Evolutionary conservation across 2,329 filamentous ascomycete genomes (phyloP), one percentile per base, ranked within the genome.

Genomic region (Fusarium anguioides): DNA sequence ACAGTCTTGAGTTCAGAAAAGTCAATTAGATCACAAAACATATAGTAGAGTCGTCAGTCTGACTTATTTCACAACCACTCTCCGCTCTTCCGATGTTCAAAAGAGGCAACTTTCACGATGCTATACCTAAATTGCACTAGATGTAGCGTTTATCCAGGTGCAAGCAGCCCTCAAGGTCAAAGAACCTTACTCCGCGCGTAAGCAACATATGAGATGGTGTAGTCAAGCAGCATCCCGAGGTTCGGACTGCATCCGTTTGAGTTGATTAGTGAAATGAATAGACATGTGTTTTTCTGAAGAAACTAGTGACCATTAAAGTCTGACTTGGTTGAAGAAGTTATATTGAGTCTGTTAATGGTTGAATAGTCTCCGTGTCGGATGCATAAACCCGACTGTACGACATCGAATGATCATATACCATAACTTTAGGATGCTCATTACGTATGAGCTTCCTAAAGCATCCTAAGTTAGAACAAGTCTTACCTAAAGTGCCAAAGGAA

Each of bases 211-310:
- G 53, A 65, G 51, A 48, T 53, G 64, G 64, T 68, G 64, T 68
- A 44, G 46, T 68, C 50, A 24, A 31, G 54, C 24, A 48, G 35
- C 44, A 68, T 68, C 17, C 65, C 65, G 65, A 68, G 65, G 65
- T 42, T 65, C 61, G 45, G 49, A 18, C 6, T 15, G 11, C 3
- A 27, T 39, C 29, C 40, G 35, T 47, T 11, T 4, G 18, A 23
- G 27, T 20, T 20, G 5, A 14, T 12, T n/a, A 2, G 17, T 55
- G 18, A 18, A 40, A 55, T 10, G 27, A 11, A 60, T 12, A 68
- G 36, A 50, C 65, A 68, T 53, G 60, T 68, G 64, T 53, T 31
- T 61, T 23, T 46, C 15, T 35, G 23, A 8, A 39, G 8, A 15
- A 11, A 8, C 4, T 55, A 7, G 14, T 31, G 47, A 2, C 23